Evolutionary conservation across 2,329 filamentous ascomycete species (phyloP).

Genomic region (Aspergillus costaricaensis): DNA sequence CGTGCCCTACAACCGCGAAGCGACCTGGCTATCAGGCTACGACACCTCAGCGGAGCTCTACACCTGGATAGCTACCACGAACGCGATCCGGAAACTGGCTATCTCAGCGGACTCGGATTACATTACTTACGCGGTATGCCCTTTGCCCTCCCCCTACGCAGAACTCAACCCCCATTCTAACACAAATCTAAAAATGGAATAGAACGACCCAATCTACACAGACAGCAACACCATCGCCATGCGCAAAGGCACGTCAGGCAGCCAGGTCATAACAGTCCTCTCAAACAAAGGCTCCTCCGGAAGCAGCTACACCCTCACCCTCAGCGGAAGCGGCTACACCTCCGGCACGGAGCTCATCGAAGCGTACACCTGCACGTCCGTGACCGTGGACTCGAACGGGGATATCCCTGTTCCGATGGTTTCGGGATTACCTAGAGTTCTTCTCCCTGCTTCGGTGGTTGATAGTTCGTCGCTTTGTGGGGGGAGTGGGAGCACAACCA

Average conservation of each 20-base stretch:
- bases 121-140: constrained; percentile 37
- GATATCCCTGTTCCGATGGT: constrained; percentile 48
- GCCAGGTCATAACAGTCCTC: constrained; percentile 45
- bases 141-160: background rate
- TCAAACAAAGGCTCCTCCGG: constrained; percentile 42
- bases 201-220: constrained; percentile 47
- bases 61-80: constrained; percentile 49
- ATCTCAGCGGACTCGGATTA: constrained; percentile 42
- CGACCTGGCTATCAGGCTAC: constrained; percentile 59
- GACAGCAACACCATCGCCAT: constrained; percentile 49
- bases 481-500: constrained; percentile 3
- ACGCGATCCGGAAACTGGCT: constrained; percentile 52
- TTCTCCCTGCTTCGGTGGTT: constrained; percentile 21
- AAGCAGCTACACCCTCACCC: constrained; percentile 28
- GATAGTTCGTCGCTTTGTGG: constrained; percentile 17
- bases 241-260: constrained; percentile 45
- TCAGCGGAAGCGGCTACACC: constrained; percentile 26
- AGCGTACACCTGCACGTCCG: constrained; percentile 42
- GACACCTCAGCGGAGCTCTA: constrained; percentile 52
- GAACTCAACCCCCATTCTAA: background rate
- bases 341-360: constrained; percentile 30
- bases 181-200: background rate
- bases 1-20: constrained; percentile 57
- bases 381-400: constrained; percentile 47
- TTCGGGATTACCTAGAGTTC: constrained; percentile 46